Conservation (phyloP, 257 asterid species). For the Solanum clarkiae region DNA sequence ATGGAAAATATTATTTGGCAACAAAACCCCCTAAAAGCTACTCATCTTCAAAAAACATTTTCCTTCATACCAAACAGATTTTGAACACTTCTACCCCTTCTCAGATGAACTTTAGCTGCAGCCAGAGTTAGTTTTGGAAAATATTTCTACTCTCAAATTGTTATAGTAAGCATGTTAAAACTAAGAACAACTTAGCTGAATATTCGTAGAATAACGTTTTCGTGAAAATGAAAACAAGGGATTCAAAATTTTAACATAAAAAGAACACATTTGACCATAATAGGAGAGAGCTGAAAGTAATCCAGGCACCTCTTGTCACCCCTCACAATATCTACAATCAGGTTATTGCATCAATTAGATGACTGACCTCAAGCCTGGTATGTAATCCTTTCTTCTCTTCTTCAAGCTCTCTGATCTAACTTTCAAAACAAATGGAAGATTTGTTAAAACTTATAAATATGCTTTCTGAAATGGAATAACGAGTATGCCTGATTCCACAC, state of each 20-base stretch:
- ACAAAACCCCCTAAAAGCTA: not conserved
- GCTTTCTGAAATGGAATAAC: slow-evolving; percentile 3
- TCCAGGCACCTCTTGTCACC: not conserved
- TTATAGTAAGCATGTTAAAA: not conserved
- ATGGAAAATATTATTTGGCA: not conserved
- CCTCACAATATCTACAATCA: not conserved
- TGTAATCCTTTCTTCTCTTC: slow-evolving; percentile 92
- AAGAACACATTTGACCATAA: not conserved
- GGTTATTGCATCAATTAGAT: not conserved
- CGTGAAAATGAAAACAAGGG: not conserved
- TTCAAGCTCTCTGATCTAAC: slow-evolving; percentile 95
- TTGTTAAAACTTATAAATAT: slow-evolving; percentile 8
- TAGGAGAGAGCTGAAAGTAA: not conserved
- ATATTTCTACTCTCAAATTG: not conserved
- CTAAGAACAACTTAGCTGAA: not conserved
- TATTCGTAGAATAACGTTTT: not conserved
- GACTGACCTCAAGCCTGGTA: slow-evolving; percentile 71
- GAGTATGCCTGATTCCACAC: slow-evolving; percentile 28
- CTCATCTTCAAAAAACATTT: not conserved
- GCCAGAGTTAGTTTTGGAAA: not conserved
- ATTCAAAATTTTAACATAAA: not conserved
- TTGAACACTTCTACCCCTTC: not conserved
- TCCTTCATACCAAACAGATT: not conserved
- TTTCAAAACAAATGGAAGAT: slow-evolving; percentile 36
- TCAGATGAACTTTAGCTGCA: not conserved